Evolutionary conservation across 805 yeast species (phyloP), one percentile per base, ranked within the genome.

Genomic region (Metschnikowia reukaufii): DNA sequence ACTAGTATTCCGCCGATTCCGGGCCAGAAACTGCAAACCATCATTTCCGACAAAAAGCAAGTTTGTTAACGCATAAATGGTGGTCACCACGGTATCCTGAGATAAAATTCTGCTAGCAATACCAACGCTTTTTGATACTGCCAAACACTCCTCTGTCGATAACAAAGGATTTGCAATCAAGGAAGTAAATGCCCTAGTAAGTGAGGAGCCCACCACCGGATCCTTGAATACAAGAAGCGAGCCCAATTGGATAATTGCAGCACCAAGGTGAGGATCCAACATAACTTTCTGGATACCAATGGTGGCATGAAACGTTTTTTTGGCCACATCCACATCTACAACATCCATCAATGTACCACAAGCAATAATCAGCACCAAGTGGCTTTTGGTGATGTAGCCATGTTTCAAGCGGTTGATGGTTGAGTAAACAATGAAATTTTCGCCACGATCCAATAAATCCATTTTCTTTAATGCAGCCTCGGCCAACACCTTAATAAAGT

Each of bases 31-130:
- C 44, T 63, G 66, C 29, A 59, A 56, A 41, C 61, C 68, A 56
- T 68, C 77, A 49, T 67, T 78, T 13, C 77, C 83, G 44, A 74
- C 78, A 42, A 84, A 78, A 27, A 92, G 67, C 49, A 86, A 64
- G 61, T 94, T 94, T 16, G 87, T 81, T 52, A 92, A 73, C 0
- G 95, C 83, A 66, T 94, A 94, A 42, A 94, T 82, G 1, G 92
- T 79, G 6, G 96, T 84, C 7, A 90, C 87, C 18, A 86, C 83
- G 1, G 88, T 81, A 60, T 90, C 97, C 59, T 89, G 92, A 16
- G 90, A 80, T 44, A 86, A 70, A 7, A 81, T 78, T 47, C 77
- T 79, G 54, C 88, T 71, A 3, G 91, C 89, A 40, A 77, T 63
- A 0, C 91, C 86, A 32, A 90, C 78, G 31, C 79, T 68, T 44